Base-by-base conservation (phyloP, 164 flowering plant species). In the Tetracentron sinense region DNA sequence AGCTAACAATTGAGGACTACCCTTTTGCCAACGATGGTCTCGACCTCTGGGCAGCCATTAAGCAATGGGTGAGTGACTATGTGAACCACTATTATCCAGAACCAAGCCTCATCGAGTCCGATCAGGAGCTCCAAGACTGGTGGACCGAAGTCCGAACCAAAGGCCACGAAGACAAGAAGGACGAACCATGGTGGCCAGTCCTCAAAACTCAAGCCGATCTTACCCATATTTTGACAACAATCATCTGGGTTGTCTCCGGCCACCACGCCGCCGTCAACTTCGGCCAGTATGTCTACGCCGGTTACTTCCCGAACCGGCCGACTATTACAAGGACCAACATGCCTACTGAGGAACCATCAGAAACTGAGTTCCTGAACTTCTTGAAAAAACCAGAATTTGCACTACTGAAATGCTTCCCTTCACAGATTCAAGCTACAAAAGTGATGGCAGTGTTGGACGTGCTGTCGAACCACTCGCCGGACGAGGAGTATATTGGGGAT, bases 181-280 rank as follows among this genome's bases (percentile, higher is more conserved):
- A 88, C 49, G 88, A 83, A 64, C 75, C 87, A 15, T 84, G 97
- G 89, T 91, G 97, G 97, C 96, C 92, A 0, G 58, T n/a, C 16
- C 75, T 87, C 35, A 71, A 83, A 27, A 79, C 85, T n/a, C 74
- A 63, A 0, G 33, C 69, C 1, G 83, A 82, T 69, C 79, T 88
- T 0, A 75, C 83, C 35, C 75, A 61, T 14, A 77, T 82, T 28
- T 17, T 82, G 16, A 83, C 88, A 25, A 88, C 83, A 6, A 85
- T 88, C 2, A 73, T 78, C 0, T 90, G 97, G 97, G 85, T 88
- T 0, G 66, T 78, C 7, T 83, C 91, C 0, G 89, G 80, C 20
- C 92, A 85, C 76, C 95, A 88, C 42, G 89, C 97, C 0, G 89
- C 97, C 0, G 87, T 84, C 22, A 90, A 90, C 77, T 90, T 90